phyloP scores from a whole-genome alignment of 148 eudicot species.

The Vaccinium myrtillus region DNA sequence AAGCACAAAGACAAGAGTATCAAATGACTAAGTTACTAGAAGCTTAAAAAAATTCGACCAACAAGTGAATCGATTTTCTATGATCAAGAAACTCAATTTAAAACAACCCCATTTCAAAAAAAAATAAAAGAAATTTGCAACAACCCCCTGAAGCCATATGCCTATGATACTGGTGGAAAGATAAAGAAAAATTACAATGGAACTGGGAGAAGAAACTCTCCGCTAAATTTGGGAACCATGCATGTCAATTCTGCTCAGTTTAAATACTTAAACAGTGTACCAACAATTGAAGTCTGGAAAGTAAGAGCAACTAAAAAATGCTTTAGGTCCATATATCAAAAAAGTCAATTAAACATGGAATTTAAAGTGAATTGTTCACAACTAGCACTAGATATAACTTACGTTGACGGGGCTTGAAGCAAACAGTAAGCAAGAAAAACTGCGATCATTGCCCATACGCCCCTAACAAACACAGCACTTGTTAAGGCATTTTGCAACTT shows the following conservation, averaged over 20 bases:
- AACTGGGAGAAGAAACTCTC: neutral
- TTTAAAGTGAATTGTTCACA: neutral
- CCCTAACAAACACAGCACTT: constrained; percentile 51
- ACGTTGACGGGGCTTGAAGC: constrained; percentile 99
- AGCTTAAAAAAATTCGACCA: neutral
- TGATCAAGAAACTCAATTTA: neutral
- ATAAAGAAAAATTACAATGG: neutral
- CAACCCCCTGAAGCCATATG: neutral
- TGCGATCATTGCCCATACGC: constrained; percentile 96
- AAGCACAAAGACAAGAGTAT: neutral
- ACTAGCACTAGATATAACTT: constrained; percentile 29
- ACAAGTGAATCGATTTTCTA: neutral
- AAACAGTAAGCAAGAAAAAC: constrained; percentile 91
- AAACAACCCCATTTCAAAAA: neutral
- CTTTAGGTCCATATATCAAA: neutral
- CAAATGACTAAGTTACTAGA: neutral
- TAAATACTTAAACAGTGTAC: neutral
- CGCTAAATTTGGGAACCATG: neutral
- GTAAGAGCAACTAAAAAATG: neutral
- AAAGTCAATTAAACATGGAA: neutral
- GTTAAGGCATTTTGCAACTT: constrained; percentile 2
- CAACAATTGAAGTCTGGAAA: neutral
- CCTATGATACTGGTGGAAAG: neutral
- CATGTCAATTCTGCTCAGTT: neutral
- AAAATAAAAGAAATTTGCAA: neutral